phyloP scores from a whole-genome alignment of 495 filamentous ascomycete genomes.

The Neurospora sp. region DNA sequence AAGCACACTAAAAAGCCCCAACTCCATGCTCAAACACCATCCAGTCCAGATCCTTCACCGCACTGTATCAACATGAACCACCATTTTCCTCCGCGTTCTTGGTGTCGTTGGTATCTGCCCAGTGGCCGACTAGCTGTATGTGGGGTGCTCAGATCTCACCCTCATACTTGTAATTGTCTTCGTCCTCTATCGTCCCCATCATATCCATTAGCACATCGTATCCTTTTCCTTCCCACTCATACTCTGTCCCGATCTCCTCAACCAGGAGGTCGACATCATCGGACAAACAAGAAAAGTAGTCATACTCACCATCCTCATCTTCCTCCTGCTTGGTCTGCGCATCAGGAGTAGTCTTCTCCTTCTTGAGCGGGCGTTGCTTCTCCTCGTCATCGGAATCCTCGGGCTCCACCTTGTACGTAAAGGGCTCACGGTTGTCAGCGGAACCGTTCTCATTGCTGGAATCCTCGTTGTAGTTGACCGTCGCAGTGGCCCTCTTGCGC shows the following conservation, averaged over 20 bases:
- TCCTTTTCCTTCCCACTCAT: background rate
- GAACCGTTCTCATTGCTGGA: background rate
- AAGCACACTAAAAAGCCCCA: background rate
- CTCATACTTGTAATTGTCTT: background rate
- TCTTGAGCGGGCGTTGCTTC: background rate
- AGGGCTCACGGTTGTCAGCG: background rate
- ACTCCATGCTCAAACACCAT: background rate
- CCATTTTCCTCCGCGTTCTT: background rate
- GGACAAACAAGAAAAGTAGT: constrained; percentile 4
- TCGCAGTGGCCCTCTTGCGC: background rate
- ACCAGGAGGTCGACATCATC: background rate
- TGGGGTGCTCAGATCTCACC: background rate
- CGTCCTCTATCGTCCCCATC: background rate
- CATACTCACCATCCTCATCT: constrained; percentile 3
- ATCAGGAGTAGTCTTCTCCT: background rate
- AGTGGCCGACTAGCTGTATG: background rate
- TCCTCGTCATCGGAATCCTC: background rate
- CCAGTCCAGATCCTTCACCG: background rate
- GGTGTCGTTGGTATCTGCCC: background rate
- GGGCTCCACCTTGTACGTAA: background rate
- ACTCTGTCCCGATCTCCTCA: background rate
- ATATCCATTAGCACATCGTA: background rate
- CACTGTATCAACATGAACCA: background rate
- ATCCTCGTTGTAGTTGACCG: background rate
- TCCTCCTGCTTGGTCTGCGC: background rate